A percentile compares a stretch with the other conserved stretches of the same genome.
These are phyloP conservation scores for Diaporthe longicolla DNA, from an alignment of 2,329 filamentous ascomycete genomes.

Conservation along the genomic window DNA sequence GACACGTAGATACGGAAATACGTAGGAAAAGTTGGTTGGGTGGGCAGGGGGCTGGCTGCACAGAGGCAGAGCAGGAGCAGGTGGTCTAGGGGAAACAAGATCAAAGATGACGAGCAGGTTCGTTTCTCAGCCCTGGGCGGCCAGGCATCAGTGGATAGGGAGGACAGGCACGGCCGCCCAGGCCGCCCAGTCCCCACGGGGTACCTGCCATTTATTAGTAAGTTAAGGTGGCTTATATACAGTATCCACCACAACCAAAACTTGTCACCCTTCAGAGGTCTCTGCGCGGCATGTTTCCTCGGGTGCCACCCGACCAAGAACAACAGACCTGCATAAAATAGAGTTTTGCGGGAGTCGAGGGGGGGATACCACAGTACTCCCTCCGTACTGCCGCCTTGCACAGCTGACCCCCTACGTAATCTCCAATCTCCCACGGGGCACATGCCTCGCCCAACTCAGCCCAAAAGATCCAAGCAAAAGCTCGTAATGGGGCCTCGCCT, in stretches of 20 bases:
- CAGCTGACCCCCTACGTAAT: conserved; percentile 30
- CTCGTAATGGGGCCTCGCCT: neutral
- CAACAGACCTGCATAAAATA: conserved; percentile 4
- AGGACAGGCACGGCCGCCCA: neutral
- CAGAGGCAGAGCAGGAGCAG: neutral
- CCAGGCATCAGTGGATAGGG: neutral
- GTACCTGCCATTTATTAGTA: neutral
- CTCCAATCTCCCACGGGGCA: conserved; percentile 14
- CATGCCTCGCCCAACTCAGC: neutral
- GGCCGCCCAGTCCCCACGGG: conserved; percentile 17
- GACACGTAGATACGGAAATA: neutral
- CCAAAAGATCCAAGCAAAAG: neutral
- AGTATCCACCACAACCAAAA: neutral
- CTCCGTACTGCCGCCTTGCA: conserved; percentile 18
- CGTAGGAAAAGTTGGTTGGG: neutral
- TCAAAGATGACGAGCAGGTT: conserved; percentile 22
- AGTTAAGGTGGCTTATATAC: too few species aligned
- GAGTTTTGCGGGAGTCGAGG: conserved; percentile 11
- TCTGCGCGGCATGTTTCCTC: neutral
- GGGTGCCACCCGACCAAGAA: conserved; percentile 6
- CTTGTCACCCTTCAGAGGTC: too few species aligned
- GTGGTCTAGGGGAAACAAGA: neutral
- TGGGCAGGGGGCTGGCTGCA: conserved; percentile 3
- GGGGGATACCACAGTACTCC: neutral
- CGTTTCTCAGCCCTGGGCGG: conserved; percentile 2